A percentile compares a stretch with the other conserved stretches of the same genome.
Conservation (phyloP, 768 basidiomycete genomes). For the Amanita rubescens region DNA sequence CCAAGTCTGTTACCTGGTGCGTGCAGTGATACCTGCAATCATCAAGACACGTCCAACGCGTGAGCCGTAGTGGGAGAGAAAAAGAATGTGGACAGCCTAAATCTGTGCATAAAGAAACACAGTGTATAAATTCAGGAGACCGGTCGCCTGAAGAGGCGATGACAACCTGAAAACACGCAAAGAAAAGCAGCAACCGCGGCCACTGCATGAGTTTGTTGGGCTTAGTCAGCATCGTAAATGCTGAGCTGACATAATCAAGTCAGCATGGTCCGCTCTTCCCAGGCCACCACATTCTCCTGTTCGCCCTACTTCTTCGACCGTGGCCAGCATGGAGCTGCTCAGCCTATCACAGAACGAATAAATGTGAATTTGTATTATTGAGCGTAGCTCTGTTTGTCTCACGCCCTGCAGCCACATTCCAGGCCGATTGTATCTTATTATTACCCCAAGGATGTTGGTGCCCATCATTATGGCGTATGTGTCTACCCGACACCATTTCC, state of each 20-base stretch:
- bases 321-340: slow-evolving; percentile 59
- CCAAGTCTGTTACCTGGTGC: slow-evolving; percentile 63
- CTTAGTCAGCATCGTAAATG: slow-evolving; percentile 1
- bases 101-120: slow-evolving; percentile 37
- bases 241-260: neutral
- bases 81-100: slow-evolving; percentile 33
- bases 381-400: neutral
- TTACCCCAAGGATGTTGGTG: slow-evolving; percentile 88
- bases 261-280: slow-evolving; percentile 38
- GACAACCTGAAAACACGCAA: slow-evolving; percentile 2
- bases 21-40: slow-evolving; percentile 90
- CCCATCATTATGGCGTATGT: slow-evolving; percentile 93
- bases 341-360: slow-evolving; percentile 74
- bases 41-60: slow-evolving; percentile 82
- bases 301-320: slow-evolving; percentile 72
- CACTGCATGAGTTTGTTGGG: neutral
- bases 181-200: neutral
- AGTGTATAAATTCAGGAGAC: slow-evolving; percentile 42
- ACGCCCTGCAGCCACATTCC: slow-evolving; percentile 49
- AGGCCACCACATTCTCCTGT: slow-evolving; percentile 61
- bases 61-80: slow-evolving; percentile 49
- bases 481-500: neutral
- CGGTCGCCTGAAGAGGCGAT: slow-evolving; percentile 60
- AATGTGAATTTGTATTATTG: slow-evolving; percentile 42
- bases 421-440: slow-evolving; percentile 93